Evolutionary conservation across 495 filamentous ascomycete genomes (phyloP).

Genomic region (Penicillium paxilli): DNA sequence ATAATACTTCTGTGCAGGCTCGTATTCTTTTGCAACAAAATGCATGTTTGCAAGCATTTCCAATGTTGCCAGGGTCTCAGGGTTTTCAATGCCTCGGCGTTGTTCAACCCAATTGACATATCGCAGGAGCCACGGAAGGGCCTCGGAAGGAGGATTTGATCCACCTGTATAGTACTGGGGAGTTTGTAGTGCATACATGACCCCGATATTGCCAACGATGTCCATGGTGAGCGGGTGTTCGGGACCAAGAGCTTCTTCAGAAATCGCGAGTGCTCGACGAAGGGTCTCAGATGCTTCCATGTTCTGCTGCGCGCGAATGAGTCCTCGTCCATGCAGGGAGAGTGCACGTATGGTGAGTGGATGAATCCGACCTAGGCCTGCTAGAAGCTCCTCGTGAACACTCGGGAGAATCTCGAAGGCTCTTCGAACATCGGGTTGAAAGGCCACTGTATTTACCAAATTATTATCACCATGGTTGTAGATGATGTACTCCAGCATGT

Average conservation of each 20-base stretch:
- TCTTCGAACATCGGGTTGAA: constrained; percentile 15
- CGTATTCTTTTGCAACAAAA: constrained; percentile 23
- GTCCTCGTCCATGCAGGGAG: constrained; percentile 22
- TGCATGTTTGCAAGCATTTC: constrained; percentile 30
- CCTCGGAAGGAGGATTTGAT: constrained; percentile 18
- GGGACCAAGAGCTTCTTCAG: constrained; percentile 31
- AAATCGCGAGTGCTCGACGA: constrained; percentile 34
- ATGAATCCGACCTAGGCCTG: constrained; percentile 22
- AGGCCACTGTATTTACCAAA: not conserved
- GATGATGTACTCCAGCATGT: constrained; percentile 27
- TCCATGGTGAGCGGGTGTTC: constrained; percentile 31
- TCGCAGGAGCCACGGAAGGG: constrained; percentile 31
- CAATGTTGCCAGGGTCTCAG: constrained; percentile 26
- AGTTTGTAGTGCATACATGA: constrained; percentile 32
- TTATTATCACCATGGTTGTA: constrained; percentile 17
- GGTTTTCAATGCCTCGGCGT: constrained; percentile 22
- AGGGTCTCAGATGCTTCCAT: constrained; percentile 32
- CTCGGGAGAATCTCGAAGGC: constrained; percentile 15
- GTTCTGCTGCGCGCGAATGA: constrained; percentile 19
- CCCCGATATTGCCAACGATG: constrained; percentile 31
- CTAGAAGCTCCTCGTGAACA: constrained; percentile 24
- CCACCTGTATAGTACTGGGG: not conserved
- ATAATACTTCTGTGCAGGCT: constrained; percentile 29
- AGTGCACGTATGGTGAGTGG: constrained; percentile 30
- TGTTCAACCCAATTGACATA: constrained; percentile 33